phyloP scores from a whole-genome alignment of 768 basidiomycete genomes.

The Boletus sp. region DNA sequence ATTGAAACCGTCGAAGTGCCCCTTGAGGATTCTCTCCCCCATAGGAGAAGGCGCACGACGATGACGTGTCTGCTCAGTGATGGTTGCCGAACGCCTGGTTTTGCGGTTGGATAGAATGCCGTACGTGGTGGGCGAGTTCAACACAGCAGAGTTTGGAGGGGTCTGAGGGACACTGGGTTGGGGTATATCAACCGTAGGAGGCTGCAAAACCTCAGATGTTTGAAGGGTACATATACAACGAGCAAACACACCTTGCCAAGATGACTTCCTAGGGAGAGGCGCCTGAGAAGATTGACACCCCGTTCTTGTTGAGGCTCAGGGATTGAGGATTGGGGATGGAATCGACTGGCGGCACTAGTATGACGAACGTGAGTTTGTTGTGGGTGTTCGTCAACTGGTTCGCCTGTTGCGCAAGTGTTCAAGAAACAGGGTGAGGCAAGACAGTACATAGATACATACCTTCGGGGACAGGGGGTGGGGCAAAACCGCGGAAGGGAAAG shows the following conservation, averaged over 20 bases:
- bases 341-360: constrained; percentile 56
- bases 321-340: constrained; percentile 44
- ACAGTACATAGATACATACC: constrained; percentile 40
- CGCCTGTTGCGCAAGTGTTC: constrained; percentile 31
- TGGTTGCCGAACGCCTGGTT: constrained; percentile 60
- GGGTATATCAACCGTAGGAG: constrained; percentile 14
- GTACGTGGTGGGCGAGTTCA: constrained; percentile 18
- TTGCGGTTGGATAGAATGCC: constrained; percentile 28
- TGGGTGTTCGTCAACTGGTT: constrained; percentile 41
- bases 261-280: constrained; percentile 67
- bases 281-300: constrained; percentile 67
- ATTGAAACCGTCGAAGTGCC: constrained; percentile 89
- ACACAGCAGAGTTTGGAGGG: constrained; percentile 55
- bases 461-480: constrained; percentile 58
- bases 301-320: constrained; percentile 58
- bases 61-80: constrained; percentile 45
- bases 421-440: neutral
- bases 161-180: constrained; percentile 38
- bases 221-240: neutral
- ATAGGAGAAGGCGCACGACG: constrained; percentile 80
- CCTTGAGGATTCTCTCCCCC: constrained; percentile 89
- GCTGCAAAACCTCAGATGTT: constrained; percentile 4
- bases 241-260: constrained; percentile 52
- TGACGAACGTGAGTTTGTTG: constrained; percentile 54
- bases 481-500: constrained; percentile 58